Evolutionary conservation across 176 grass and related monocot species (phyloP).

Genomic region (Paspalum vaginatum): DNA sequence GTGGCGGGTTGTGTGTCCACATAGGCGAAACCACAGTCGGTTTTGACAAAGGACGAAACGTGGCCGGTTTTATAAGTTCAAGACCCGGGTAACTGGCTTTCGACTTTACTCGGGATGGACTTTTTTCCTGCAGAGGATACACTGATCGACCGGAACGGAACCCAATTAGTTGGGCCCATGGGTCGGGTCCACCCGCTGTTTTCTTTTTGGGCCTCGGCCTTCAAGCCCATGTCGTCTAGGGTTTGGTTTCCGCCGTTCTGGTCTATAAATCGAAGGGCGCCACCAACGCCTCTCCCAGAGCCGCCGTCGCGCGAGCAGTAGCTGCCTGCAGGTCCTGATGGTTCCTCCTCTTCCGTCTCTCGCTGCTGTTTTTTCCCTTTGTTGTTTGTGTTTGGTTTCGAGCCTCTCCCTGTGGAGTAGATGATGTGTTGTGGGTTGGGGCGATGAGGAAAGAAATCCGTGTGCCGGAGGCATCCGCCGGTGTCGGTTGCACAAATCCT

Average conservation of each 20-base stretch:
- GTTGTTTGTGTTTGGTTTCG: background rate
- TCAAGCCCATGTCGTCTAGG: conserved; percentile 22
- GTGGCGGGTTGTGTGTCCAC: no score
- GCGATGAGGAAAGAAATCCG: conserved; percentile 65
- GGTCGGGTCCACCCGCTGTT: background rate
- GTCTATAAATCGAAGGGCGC: background rate
- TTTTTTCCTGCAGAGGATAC: no score
- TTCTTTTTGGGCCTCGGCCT: background rate
- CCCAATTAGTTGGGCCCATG: background rate
- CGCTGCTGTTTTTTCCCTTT: background rate
- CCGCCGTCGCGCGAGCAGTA: background rate
- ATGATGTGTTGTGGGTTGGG: background rate
- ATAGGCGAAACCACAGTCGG: no score
- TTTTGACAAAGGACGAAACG: no score
- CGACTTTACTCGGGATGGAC: no score
- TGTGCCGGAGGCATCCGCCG: conserved; percentile 61
- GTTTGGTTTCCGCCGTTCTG: conserved; percentile 22
- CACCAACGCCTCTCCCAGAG: background rate
- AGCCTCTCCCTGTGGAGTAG: background rate
- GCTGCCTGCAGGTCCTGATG: background rate
- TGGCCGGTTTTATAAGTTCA: no score
- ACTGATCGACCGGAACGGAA: no score
- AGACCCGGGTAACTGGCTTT: no score
- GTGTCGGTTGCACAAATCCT: conserved; percentile 80
- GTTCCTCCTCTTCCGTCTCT: background rate